phyloP scores from a whole-genome alignment of 306 rosid genomes.

The Leucaena leucocephala region DNA sequence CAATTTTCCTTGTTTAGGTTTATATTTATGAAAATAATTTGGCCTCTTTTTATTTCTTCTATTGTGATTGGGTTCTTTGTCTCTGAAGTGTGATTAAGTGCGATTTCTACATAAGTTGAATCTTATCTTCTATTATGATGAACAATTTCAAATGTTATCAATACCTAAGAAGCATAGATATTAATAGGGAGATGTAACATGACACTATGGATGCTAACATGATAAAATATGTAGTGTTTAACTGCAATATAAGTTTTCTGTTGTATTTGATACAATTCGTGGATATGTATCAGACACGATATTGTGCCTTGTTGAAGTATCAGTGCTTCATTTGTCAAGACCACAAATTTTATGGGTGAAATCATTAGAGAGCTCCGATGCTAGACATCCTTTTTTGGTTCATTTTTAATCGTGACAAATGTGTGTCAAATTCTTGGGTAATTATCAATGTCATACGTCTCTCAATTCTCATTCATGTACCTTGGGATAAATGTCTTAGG shows the following conservation, averaged over 20 bases:
- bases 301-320: not conserved
- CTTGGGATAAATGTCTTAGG: conserved; percentile 38
- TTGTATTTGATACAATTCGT: not conserved
- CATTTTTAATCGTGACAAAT: conserved; percentile 13
- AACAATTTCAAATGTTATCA: conserved; percentile 21
- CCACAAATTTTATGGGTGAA: conserved; percentile 26
- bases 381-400: conserved; percentile 3
- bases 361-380: conserved; percentile 15
- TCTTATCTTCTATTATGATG: conserved; percentile 20
- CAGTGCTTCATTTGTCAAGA: conserved; percentile 4
- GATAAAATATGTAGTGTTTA: not conserved
- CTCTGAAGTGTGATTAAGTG: conserved; percentile 5
- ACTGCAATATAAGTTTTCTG: not conserved
- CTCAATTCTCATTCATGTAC: conserved; percentile 30
- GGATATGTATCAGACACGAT: not conserved
- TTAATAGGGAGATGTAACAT: not conserved
- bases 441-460: conserved; percentile 26
- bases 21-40: conserved; percentile 23
- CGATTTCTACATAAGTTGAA: conserved; percentile 20
- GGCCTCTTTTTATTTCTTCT: conserved; percentile 3
- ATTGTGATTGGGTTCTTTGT: conserved; percentile 26
- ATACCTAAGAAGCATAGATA: not conserved
- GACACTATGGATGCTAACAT: not conserved
- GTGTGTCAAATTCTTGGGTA: conserved; percentile 24
- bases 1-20: conserved; percentile 27